Evolutionary conservation across 2,329 filamentous ascomycete genomes (phyloP).

Genomic region (Sordariomycetes sp.): DNA sequence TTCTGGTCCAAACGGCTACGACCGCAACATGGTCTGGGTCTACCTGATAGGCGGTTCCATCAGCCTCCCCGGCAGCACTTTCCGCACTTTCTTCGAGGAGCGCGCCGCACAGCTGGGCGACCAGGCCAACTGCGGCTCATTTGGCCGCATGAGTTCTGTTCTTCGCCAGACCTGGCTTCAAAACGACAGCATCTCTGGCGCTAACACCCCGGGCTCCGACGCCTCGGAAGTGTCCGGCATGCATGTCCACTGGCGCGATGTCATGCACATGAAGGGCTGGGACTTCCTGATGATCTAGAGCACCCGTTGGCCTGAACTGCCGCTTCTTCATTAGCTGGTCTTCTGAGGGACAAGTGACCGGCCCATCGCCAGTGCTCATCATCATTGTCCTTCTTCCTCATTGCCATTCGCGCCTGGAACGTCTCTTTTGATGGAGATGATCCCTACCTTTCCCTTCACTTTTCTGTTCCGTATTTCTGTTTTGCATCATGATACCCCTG

Average conservation of each 20-base stretch:
- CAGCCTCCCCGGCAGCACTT: constrained; percentile 61
- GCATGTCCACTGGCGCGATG: constrained; percentile 87
- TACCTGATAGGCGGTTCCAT: constrained; percentile 79
- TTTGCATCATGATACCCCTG: constrained; percentile 19
- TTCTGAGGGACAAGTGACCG: constrained; percentile 20
- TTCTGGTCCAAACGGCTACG: constrained; percentile 70
- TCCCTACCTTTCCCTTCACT: constrained; percentile 26
- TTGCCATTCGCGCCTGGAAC: constrained; percentile 9
- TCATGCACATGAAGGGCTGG: constrained; percentile 87
- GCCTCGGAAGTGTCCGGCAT: constrained; percentile 35
- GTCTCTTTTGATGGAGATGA: constrained; percentile 18
- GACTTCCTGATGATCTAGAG: constrained; percentile 80
- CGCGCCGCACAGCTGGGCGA: constrained; percentile 69
- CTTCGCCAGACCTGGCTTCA: constrained; percentile 79
- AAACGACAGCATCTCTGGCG: constrained; percentile 45
- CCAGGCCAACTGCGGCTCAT: constrained; percentile 70
- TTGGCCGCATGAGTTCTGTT: constrained; percentile 72
- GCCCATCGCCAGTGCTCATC: not conserved
- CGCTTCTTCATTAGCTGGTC: constrained; percentile 24
- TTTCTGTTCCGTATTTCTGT: constrained; percentile 15
- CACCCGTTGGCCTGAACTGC: constrained; percentile 4
- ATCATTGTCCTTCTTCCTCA: constrained; percentile 9
- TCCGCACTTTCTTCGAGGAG: constrained; percentile 71
- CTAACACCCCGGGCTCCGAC: constrained; percentile 23
- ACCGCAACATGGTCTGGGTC: constrained; percentile 88